phyloP scores from a whole-genome alignment of 2,329 filamentous ascomycete genomes.

The Arthrobotrys conoides region DNA sequence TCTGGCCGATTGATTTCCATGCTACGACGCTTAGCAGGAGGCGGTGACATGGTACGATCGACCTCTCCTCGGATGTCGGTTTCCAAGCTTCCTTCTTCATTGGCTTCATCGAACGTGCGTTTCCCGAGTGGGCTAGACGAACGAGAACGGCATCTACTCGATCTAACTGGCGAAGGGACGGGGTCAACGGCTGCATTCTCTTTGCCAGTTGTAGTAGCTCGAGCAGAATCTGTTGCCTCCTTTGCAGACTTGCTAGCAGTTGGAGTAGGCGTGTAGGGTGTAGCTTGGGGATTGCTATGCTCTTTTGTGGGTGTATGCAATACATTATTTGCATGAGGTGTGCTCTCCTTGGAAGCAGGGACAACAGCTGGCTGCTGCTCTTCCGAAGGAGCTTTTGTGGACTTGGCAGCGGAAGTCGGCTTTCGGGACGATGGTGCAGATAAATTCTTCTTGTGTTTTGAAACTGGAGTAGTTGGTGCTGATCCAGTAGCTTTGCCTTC shows the following conservation, averaged over 20 bases:
- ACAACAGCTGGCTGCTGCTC: constrained; percentile 37
- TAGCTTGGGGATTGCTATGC: constrained; percentile 41
- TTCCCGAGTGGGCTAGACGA: constrained; percentile 60
- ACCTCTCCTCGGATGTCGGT: constrained; percentile 54
- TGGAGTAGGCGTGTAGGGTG: constrained; percentile 45
- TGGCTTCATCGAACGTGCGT: constrained; percentile 59
- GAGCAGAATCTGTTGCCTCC: constrained; percentile 34
- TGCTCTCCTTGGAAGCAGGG: constrained; percentile 26
- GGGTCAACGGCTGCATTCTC: constrained; percentile 39
- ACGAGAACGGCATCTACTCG: constrained; percentile 37
- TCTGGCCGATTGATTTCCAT: constrained; percentile 51
- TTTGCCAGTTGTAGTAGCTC: constrained; percentile 30
- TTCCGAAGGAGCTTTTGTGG: constrained; percentile 30
- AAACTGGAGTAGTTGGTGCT: constrained; percentile 12
- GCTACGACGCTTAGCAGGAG: constrained; percentile 51
- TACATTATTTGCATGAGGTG: constrained; percentile 39
- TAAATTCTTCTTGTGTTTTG: constrained; percentile 51
- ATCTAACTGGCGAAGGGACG: constrained; percentile 15
- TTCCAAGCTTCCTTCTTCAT: constrained; percentile 55
- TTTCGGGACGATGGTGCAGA: constrained; percentile 46
- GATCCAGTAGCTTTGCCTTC: constrained; percentile 37
- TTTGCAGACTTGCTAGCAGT: constrained; percentile 29
- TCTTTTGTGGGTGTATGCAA: constrained; percentile 55
- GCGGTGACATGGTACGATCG: constrained; percentile 54
- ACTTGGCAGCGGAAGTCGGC: constrained; percentile 42